Percentiles rank a stretch among this genome's conserved stretches.
phyloP scores from a whole-genome alignment of 2,329 filamentous ascomycete genomes.

The Herpotrichia juniperi region DNA sequence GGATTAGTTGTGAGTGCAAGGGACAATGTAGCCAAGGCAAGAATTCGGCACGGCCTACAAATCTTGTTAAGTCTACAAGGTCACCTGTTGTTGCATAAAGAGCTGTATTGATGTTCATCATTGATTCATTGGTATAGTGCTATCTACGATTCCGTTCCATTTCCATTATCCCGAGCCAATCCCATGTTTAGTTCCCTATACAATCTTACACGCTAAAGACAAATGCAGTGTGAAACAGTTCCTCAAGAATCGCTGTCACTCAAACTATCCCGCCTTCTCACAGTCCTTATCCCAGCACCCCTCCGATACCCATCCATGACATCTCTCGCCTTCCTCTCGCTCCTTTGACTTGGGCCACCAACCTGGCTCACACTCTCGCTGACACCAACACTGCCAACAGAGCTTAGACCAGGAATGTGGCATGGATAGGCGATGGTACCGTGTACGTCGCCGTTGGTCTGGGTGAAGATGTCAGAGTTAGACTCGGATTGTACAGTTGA shows the following conservation, averaged over 20 bases:
- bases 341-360: constrained; percentile 42
- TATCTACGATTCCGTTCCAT: neutral
- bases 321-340: constrained; percentile 42
- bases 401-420: constrained; percentile 60
- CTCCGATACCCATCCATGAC: constrained; percentile 51
- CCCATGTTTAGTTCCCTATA: neutral
- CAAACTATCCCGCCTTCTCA: constrained; percentile 57
- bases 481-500: constrained; percentile 21
- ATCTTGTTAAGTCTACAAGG: too few species aligned
- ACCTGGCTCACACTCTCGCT: constrained; percentile 49
- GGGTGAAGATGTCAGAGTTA: constrained; percentile 43
- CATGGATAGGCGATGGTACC: constrained; percentile 64
- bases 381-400: constrained; percentile 39
- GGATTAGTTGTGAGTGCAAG: too few species aligned
- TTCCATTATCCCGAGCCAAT: too few species aligned
- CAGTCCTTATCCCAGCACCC: constrained; percentile 46
- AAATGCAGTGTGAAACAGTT: neutral
- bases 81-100: too few species aligned
- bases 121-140: constrained; percentile 2
- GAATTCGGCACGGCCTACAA: too few species aligned
- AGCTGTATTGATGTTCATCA: neutral
- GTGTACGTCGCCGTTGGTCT: constrained; percentile 46
- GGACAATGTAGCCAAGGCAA: too few species aligned
- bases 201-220: constrained; percentile 2
- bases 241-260: constrained; percentile 56